Conservation (phyloP, 148 eudicot species). For the Talinum fruticosum region DNA sequence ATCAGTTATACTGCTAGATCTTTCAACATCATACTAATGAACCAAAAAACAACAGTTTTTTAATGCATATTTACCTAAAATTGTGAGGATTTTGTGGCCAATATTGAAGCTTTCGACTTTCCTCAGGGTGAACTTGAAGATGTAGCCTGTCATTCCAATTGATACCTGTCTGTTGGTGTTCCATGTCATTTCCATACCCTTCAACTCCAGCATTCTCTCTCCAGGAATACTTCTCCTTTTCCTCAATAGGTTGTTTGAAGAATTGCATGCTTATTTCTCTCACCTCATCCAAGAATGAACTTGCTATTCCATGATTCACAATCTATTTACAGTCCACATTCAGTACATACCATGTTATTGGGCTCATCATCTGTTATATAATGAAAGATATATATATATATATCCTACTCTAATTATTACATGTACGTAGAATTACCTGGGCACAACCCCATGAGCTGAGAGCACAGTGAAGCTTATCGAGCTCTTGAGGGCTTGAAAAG, state of each 20-base stretch:
- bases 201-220: constrained; percentile 17
- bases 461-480: constrained; percentile 41
- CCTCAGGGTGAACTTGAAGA: constrained; percentile 30
- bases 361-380: neutral
- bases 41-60: too few relatives aligned
- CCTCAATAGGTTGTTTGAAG: constrained; percentile 38
- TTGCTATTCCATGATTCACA: constrained; percentile 38
- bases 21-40: too few relatives aligned
- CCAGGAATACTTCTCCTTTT: constrained; percentile 32
- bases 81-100: constrained; percentile 34
- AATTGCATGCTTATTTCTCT: constrained; percentile 30
- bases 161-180: constrained; percentile 15
- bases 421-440: constrained; percentile 34
- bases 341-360: neutral
- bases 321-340: constrained; percentile 25
- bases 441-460: constrained; percentile 49
- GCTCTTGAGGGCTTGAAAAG: constrained; percentile 22
- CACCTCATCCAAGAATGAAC: constrained; percentile 37
- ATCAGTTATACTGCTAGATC: too few relatives aligned
- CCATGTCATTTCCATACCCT: constrained; percentile 42
- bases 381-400: too few relatives aligned
- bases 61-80: too few relatives aligned
- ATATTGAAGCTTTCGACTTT: constrained; percentile 26
- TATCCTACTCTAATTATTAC: too few relatives aligned
- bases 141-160: constrained; percentile 44